Conservation (phyloP, 1,284 basidiomycete genomes). For the Stygiomarasmius scandens region DNA sequence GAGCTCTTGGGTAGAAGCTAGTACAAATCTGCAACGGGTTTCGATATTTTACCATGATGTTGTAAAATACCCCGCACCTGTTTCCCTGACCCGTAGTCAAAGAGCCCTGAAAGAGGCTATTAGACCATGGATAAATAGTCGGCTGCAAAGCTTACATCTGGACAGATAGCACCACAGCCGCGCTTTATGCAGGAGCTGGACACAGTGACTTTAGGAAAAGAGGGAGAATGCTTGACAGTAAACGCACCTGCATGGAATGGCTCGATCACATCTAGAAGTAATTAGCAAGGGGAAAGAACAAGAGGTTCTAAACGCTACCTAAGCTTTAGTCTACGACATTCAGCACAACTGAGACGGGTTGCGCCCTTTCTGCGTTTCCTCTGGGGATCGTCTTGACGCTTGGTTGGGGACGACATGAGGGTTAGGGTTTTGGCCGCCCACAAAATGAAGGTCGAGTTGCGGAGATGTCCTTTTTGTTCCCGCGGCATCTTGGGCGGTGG, state of each 20-base stretch:
- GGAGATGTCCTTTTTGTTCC: not conserved
- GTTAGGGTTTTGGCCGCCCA: constrained; percentile 3
- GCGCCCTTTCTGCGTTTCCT: constrained; percentile 78
- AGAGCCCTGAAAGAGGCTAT: constrained; percentile 50
- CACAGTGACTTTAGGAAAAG: too few relatives aligned
- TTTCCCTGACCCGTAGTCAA: constrained; percentile 80
- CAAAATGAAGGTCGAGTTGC: not conserved
- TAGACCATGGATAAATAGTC: constrained; percentile 4
- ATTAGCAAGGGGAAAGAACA: not conserved
- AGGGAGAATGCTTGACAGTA: too few relatives aligned
- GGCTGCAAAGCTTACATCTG: constrained; percentile 43
- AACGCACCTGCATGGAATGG: constrained; percentile 50
- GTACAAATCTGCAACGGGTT: constrained; percentile 59
- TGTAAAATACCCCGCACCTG: constrained; percentile 47
- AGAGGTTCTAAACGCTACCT: not conserved
- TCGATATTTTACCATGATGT: constrained; percentile 12
- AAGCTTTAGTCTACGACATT: constrained; percentile 64
- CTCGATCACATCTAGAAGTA: constrained; percentile 59
- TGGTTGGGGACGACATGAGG: constrained; percentile 40
- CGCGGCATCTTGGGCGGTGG: not conserved
- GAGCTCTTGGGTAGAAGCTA: constrained; percentile 79
- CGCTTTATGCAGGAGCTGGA: constrained; percentile 55
- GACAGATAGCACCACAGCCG: constrained; percentile 56
- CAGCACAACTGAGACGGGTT: constrained; percentile 74
- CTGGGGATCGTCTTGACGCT: constrained; percentile 36